Evolutionary conservation across 1,139 yeast genomes (phyloP).

Genomic region (Arxiozyma slooffiae): DNA sequence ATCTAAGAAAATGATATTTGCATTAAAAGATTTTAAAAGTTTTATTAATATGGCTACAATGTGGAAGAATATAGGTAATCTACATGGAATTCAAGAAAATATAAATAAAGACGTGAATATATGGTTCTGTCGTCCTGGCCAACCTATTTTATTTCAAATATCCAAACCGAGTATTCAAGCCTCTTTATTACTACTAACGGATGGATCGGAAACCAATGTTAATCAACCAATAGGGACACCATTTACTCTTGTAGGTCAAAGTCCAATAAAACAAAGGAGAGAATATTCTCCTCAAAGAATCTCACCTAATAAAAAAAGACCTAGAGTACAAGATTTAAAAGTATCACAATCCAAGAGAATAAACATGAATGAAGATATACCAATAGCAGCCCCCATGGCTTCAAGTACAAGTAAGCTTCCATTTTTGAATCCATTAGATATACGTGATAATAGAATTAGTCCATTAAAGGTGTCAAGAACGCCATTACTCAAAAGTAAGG

Average conservation of each 20-base stretch:
- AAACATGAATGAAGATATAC: background rate
- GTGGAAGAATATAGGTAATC: constrained; percentile 12
- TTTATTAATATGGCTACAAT: constrained; percentile 36
- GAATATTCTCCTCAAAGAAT: background rate
- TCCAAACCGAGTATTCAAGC: constrained; percentile 17
- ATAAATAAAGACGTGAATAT: constrained; percentile 15
- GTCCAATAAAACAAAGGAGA: background rate
- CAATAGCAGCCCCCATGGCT: background rate
- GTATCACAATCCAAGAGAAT: background rate
- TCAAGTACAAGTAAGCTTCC: background rate
- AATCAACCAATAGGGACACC: constrained; percentile 7
- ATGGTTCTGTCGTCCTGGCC: constrained; percentile 44
- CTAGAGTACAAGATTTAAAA: background rate
- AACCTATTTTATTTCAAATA: constrained; percentile 43
- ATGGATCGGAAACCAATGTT: constrained; percentile 12
- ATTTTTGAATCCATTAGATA: background rate
- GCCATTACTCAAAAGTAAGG: background rate
- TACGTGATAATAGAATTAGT: constrained; percentile 8
- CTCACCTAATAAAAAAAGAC: background rate
- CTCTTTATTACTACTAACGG: constrained; percentile 42
- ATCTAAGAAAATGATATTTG: constrained; percentile 29
- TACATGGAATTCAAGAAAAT: background rate
- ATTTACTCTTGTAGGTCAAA: background rate
- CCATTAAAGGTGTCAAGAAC: constrained; percentile 8
- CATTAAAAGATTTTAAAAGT: constrained; percentile 45